These are phyloP conservation scores for Citrus trifoliata DNA, from an alignment of 345 rosid species.

Conservation along the genomic window DNA sequence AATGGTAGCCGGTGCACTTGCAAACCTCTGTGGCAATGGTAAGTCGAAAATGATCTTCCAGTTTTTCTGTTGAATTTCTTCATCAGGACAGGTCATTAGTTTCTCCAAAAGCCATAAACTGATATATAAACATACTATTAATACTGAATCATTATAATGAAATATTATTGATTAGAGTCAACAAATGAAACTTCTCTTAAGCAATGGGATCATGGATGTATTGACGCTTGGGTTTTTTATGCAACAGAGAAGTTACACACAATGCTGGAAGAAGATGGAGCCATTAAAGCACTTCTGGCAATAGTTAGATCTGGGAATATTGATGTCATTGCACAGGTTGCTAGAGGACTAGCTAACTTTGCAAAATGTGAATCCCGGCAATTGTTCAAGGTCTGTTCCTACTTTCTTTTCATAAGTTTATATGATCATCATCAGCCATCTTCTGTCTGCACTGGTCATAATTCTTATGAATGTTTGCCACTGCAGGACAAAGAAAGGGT, in stretches of 20 bases:
- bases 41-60: slow-evolving; percentile 19
- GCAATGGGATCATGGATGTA: neutral
- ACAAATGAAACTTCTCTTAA: neutral
- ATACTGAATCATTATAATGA: neutral
- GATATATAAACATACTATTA: neutral
- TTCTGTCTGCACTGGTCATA: neutral
- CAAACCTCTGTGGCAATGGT: slow-evolving; percentile 96
- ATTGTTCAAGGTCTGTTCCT: slow-evolving; percentile 58
- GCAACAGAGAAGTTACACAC: slow-evolving; percentile 61
- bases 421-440: neutral
- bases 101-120: neutral
- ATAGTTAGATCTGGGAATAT: slow-evolving; percentile 57
- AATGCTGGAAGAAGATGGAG: slow-evolving; percentile 80
- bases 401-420: slow-evolving; percentile 9
- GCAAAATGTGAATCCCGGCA: slow-evolving; percentile 95
- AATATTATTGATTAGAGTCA: neutral
- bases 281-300: slow-evolving; percentile 69
- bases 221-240: slow-evolving; percentile 4
- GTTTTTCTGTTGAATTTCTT: neutral
- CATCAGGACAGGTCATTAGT: neutral
- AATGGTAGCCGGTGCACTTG: slow-evolving; percentile 97
- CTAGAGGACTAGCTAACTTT: slow-evolving; percentile 93
- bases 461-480: slow-evolving; percentile 12
- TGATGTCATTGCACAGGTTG: slow-evolving; percentile 86
- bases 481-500: slow-evolving; percentile 71